A percentile compares a stretch with the other conserved stretches of the same genome.
These are phyloP conservation scores for Nymphaea thermarum DNA, from an alignment of 164 flowering plant genomes.

Conservation along the genomic window DNA sequence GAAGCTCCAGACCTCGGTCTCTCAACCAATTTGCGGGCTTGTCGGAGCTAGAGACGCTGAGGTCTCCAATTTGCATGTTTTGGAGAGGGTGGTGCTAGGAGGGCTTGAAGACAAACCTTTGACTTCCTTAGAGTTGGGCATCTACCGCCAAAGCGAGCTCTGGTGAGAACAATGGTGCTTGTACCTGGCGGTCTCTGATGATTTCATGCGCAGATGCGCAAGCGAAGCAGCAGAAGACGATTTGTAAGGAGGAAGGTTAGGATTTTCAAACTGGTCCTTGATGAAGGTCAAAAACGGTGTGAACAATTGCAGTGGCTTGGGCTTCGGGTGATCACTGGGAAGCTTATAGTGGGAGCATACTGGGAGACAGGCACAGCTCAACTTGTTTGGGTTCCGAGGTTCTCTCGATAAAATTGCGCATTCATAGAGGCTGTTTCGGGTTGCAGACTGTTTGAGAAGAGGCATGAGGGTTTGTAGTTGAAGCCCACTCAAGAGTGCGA, in stretches of 20 bases:
- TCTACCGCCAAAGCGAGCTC: background rate
- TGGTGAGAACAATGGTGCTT: background rate
- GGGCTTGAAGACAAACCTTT: background rate
- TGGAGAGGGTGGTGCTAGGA: background rate
- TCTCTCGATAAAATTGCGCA: background rate
- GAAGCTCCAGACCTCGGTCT: no score
- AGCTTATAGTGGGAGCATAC: background rate
- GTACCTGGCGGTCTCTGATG: background rate
- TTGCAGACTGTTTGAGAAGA: background rate
- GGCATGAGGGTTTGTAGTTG: background rate
- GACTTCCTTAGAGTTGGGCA: background rate
- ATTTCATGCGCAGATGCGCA: background rate
- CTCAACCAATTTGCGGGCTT: no score
- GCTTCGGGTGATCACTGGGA: constrained; percentile 31
- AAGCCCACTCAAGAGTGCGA: constrained; percentile 2
- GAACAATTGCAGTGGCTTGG: constrained; percentile 24
- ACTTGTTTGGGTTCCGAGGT: background rate
- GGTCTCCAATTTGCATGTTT: background rate
- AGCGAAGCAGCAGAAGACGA: background rate
- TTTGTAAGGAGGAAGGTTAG: background rate
- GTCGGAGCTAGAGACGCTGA: no score
- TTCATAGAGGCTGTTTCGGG: background rate
- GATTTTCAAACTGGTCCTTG: background rate
- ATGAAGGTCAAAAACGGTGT: constrained; percentile 31
- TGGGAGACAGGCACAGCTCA: background rate